Percentiles rank a stretch among this genome's conserved stretches.
phyloP scores from a whole-genome alignment of 352 stramenopile genomes.

The Phytopythium delawarense region DNA sequence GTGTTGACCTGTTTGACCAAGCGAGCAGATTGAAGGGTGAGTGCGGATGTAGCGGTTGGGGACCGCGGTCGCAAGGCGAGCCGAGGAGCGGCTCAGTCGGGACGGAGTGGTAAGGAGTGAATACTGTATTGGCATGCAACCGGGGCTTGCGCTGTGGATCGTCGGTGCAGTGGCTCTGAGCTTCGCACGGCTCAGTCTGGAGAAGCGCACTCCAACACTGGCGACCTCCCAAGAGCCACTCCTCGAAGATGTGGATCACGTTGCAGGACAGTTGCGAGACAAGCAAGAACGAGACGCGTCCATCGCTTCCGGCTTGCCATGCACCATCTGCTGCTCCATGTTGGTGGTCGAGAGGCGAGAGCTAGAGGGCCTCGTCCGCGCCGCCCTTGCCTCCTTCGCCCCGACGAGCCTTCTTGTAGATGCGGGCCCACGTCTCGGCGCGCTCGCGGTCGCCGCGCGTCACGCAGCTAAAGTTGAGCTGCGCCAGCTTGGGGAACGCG shows the following conservation, averaged over 20 bases:
- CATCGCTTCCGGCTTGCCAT: not conserved
- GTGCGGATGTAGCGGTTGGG: no score
- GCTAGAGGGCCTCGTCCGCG: not conserved
- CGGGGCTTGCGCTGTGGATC: no score
- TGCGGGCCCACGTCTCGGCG: conserved; percentile 61
- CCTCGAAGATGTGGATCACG: not conserved
- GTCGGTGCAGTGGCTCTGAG: no score
- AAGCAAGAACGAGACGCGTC: not conserved
- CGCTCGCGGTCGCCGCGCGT: conserved; percentile 61
- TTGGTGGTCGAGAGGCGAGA: not conserved
- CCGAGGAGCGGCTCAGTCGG: no score
- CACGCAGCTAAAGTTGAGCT: conserved; percentile 77
- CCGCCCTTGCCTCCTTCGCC: not conserved
- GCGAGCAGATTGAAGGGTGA: no score
- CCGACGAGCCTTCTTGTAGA: conserved; percentile 51
- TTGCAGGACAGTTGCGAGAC: not conserved
- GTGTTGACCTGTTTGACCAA: no score
- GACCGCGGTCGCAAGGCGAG: no score
- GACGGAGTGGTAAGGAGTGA: no score
- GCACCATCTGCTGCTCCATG: not conserved
- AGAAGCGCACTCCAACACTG: no score
- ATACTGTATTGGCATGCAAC: no score
- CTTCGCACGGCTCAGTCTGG: no score
- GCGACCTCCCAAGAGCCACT: no score
- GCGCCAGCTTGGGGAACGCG: conserved; percentile 51